Conservation (phyloP, 2,329 filamentous ascomycete species). For the Seiridium cupressi region DNA sequence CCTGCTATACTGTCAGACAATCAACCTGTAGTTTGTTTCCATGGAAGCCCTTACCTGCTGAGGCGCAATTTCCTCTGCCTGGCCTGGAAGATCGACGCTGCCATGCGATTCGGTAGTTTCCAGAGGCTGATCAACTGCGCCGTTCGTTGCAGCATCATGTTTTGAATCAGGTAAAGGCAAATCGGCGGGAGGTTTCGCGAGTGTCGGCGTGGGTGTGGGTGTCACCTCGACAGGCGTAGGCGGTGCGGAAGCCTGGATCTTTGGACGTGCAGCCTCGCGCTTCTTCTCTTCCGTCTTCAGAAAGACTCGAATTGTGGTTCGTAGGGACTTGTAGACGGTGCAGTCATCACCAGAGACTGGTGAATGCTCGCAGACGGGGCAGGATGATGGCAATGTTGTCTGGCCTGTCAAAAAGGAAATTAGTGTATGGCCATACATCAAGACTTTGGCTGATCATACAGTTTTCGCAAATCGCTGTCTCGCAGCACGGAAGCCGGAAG, state of each 20-base stretch:
- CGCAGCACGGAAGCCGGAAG: conserved; percentile 89
- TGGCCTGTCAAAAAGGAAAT: conserved; percentile 58
- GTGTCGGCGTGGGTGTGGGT: conserved; percentile 30
- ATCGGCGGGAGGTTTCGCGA: conserved; percentile 23
- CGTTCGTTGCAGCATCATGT: neutral
- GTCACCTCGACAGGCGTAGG: conserved; percentile 40
- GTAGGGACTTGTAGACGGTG: conserved; percentile 84
- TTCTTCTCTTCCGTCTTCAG: conserved; percentile 91
- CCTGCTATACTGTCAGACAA: neutral
- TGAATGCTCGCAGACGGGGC: conserved; percentile 89
- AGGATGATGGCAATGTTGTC: conserved; percentile 71
- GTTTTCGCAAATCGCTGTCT: conserved; percentile 86
- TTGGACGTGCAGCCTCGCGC: conserved; percentile 62
- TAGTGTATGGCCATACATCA: conserved; percentile 6
- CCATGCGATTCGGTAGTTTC: neutral
- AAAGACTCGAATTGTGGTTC: conserved; percentile 89
- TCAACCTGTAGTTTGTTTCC: neutral
- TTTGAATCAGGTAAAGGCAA: conserved; percentile 14
- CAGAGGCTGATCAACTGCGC: neutral
- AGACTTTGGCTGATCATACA: conserved; percentile 56
- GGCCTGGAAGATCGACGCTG: neutral
- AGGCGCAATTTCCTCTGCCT: neutral
- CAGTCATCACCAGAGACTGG: conserved; percentile 85
- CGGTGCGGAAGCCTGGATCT: conserved; percentile 38
- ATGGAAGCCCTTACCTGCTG: neutral